Base-by-base conservation (phyloP, 2,329 filamentous ascomycete species). In the Dactylellina parvicollis region DNA sequence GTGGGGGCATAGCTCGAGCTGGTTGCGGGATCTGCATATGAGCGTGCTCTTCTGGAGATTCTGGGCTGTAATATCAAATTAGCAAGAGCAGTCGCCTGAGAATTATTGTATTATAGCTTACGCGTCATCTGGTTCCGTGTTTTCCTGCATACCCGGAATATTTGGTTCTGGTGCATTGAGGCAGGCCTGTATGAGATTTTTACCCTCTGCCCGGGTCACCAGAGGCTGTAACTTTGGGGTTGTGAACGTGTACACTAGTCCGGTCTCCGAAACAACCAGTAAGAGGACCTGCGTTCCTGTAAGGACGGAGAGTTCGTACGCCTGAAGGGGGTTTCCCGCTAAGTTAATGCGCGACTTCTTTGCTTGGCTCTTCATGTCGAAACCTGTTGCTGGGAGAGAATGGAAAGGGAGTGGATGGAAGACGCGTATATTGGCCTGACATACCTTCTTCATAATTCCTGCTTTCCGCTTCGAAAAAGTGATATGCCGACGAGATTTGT, bases 391-490 rank as follows among this genome's bases (percentile, higher is more conserved):
- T 30, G 4, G 56, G 9, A 34, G 28, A 22, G 50, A 30, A 16
- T 20, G 8, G 34, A 26, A 12, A 22, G 8, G 10, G 46, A 49
- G n/a, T 42, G 8, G 18, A 56, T 18, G 10, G 12, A 10, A 26
- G 47, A 56, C 49, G 49, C 49, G 49, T 18, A 36, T n/a, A n/a
- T n/a, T 18, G 44, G 47, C 10, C 16, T 56, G 16, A 70, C 38
- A 8, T 81, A 97, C 95, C 92, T 98, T 98, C 87, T 99, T 98
- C 95, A 99, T 98, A 83, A 99, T 98, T 79, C 95, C 95, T 65
- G 95, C 95, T 86, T 99, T 99, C 82, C 95, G 92, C 89, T 99
- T 99, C 78, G 94, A 98, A 83, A 99, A 98, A 79, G 95, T 98
- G 81, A 98, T 99, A 85, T 99, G 95, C 76, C 95, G 91, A 84